Conservation (phyloP, 2,329 filamentous ascomycete species). For the Pseudogymnoascus sp. region DNA sequence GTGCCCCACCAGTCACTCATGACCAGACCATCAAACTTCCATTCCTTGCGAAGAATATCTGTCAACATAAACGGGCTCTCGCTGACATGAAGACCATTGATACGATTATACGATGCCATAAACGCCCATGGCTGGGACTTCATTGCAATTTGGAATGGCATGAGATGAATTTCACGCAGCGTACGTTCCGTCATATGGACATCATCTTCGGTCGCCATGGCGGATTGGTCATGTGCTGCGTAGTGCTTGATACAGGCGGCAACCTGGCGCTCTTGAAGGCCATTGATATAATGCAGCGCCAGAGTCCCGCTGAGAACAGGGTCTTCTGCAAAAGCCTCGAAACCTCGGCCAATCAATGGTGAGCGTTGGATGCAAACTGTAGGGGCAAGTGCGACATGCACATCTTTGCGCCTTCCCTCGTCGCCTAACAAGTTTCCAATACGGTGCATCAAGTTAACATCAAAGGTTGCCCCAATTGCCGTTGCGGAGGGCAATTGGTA, state of each 20-base stretch:
- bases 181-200: slow-evolving; percentile 22
- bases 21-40: slow-evolving; percentile 25
- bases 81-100: slow-evolving; percentile 26
- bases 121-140: slow-evolving; percentile 23
- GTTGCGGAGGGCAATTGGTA: slow-evolving; percentile 23
- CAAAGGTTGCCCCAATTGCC: slow-evolving; percentile 26
- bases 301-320: slow-evolving; percentile 26
- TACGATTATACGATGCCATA: slow-evolving; percentile 27
- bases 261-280: slow-evolving; percentile 22
- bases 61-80: slow-evolving; percentile 20
- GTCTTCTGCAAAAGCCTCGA: slow-evolving; percentile 28
- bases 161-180: slow-evolving; percentile 26
- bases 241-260: slow-evolving; percentile 27
- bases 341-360: slow-evolving; percentile 26
- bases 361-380: slow-evolving; percentile 18
- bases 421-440: slow-evolving; percentile 23
- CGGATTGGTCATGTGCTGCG: slow-evolving; percentile 26
- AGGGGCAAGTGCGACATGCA: slow-evolving; percentile 25
- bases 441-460: slow-evolving; percentile 20
- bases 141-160: slow-evolving; percentile 26
- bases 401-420: slow-evolving; percentile 24
- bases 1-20: slow-evolving; percentile 28
- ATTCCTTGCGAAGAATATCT: slow-evolving; percentile 24
- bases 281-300: slow-evolving; percentile 23
- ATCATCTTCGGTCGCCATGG: slow-evolving; percentile 22